A percentile compares a stretch with the other conserved stretches of the same genome.
Conservation (phyloP, 805 yeast genomes). For the Sugiyamaella qingdaonensis region DNA sequence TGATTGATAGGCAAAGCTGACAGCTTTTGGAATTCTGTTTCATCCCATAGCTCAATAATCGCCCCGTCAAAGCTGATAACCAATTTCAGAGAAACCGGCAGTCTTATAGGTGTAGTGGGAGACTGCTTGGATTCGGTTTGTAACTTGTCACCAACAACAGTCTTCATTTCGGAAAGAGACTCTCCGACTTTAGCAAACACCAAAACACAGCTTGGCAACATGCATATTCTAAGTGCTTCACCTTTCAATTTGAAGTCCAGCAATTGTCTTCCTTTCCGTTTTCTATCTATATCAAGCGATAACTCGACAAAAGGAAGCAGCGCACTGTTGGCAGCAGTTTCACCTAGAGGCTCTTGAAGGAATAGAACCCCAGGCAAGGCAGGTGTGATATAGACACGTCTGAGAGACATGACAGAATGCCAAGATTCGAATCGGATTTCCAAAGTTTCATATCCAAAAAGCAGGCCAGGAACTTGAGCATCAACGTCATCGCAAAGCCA, state of each 20-base stretch:
- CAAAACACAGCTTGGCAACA: conserved; percentile 33
- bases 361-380: conserved; percentile 51
- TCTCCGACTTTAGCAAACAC: conserved; percentile 43
- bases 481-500: conserved; percentile 57
- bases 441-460: conserved; percentile 70
- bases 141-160: not conserved
- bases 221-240: conserved; percentile 25
- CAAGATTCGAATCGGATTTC: conserved; percentile 59
- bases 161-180: conserved; percentile 36
- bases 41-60: conserved; percentile 25
- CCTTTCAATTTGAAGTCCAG: conserved; percentile 24
- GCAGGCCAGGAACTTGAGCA: conserved; percentile 56
- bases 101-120: conserved; percentile 9
- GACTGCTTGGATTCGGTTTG: not conserved
- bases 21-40: conserved; percentile 13
- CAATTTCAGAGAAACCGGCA: conserved; percentile 19
- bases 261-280: conserved; percentile 7
- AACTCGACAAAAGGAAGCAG: conserved; percentile 24
- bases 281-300: not conserved
- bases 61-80: conserved; percentile 25
- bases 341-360: not conserved
- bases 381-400: conserved; percentile 65
- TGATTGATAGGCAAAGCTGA: not conserved
- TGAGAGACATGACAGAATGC: conserved; percentile 62
- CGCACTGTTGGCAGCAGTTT: conserved; percentile 25